Evolutionary conservation across 176 grass and related monocot genomes (phyloP), one percentile per base, ranked within the genome.

Genomic region (Typha latifolia): DNA sequence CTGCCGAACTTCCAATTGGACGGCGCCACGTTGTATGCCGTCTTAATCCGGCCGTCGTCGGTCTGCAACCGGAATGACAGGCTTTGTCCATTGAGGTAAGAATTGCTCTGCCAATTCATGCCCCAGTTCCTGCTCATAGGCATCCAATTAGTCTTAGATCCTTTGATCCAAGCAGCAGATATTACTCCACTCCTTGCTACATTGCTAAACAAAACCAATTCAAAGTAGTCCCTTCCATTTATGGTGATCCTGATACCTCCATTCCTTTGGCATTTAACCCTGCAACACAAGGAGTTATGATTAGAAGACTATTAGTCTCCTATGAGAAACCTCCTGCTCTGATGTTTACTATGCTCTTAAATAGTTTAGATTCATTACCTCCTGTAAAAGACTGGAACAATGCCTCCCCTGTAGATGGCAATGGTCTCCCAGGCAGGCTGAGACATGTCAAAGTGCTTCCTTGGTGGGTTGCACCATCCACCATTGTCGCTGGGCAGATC

Each of bases 51-150:
- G 32, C 63, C 63, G 14, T 59, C 16, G n/a, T 21, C 53, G 3
- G 15, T 59, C 53, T 59, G 53, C 53, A 59, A 43, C 1, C 37
- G 37, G 75, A 86, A 86, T 4, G 84, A 86, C 16, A 86, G 84
- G 75, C 62, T 47, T 66, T 86, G 71, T 0, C 84, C 75, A 37
- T 82, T 29, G 19, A 86, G 79, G 15, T 86, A 66, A 2, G 83
- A 67, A n/a, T 68, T 56, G 47, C 64, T 82, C 49, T 90, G 87
- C 87, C 87, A 90, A 68, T 82, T 82, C 4, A 48, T 51, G 0
- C 87, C 82, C 87, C 87, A 90, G 68, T 80, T 90, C 49, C 82
- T 73, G 20, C 79, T 79, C 87, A 85, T 90, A 1, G 63, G 0
- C 50, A 83, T n/a, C 83, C 37, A 43, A 10, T 9, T 7, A 43